Base-by-base conservation (phyloP, 345 rosid species). In the Euclidium syriacum region DNA sequence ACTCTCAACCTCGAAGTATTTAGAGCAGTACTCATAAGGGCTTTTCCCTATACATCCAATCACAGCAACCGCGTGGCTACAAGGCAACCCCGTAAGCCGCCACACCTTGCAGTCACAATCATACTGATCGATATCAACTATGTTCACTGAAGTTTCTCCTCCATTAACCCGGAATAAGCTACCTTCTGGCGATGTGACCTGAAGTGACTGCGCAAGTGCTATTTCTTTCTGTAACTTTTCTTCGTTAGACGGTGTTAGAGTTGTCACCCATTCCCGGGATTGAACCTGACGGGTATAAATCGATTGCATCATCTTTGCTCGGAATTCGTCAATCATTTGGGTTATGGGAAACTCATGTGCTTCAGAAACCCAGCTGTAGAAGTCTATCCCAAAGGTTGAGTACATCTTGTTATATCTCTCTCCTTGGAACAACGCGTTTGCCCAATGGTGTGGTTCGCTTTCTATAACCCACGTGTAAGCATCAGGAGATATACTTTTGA, bases 371-470 rank as follows among this genome's bases (percentile, higher is more conserved):
- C 98, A 92, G 64, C 89, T 78, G 65, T 89, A 92, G 71, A 89
- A 89, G 32, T 78, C 77, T 53, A 81, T 78, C 40, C 95, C 98
- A 20, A 89, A 85, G 62, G 75, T 84, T 22, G 96, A 83, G 55
- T 77, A 68, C 85, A 85, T 73, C 44, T 81, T 88, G 73, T 79
- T 78, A 72, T 92, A 92, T 70, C 96, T 82, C 43, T 84, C 87
- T 33, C 98, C 95, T 32, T 65, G 75, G 65, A 86, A 85, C 68
- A 80, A 74, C 1, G 87, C 85, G 75, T 77, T 89, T 12, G 98
- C 94, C 96, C 96, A 89, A 66, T 87, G 94, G 38, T 80, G 85
- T 7, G 96, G 98, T 63, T 89, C 98, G 46, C 91, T 87, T 56
- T 82, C 84, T 55, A 81, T 43, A 48, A 92, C 84, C 96, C 98